These are phyloP conservation scores for Madurella fahalii DNA, from an alignment of 2,329 filamentous ascomycete genomes.

Conservation along the genomic window DNA sequence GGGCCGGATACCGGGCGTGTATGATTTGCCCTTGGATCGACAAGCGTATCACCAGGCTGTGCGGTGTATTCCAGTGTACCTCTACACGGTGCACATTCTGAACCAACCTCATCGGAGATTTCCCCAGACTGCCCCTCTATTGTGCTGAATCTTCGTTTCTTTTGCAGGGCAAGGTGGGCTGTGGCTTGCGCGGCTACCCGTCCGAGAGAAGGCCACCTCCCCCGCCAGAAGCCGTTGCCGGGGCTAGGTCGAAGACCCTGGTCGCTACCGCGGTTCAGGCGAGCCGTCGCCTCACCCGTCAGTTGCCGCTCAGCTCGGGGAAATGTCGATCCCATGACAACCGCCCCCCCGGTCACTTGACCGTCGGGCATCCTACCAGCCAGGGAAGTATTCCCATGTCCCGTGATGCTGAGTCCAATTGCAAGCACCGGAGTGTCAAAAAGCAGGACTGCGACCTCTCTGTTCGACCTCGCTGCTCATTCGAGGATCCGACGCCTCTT, in stretches of 20 bases:
- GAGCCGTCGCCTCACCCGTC: neutral
- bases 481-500: slow-evolving; percentile 2
- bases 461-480: slow-evolving; percentile 1
- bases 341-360: slow-evolving; percentile 14
- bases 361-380: neutral
- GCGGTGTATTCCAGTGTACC: too few relatives aligned
- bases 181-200: neutral
- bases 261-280: too few relatives aligned
- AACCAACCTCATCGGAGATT: neutral
- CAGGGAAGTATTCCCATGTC: neutral
- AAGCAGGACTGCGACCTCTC: slow-evolving; percentile 9
- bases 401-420: slow-evolving; percentile 14
- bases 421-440: slow-evolving; percentile 10
- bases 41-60: too few relatives aligned
- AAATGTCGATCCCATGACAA: slow-evolving; percentile 11
- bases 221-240: neutral
- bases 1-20: too few relatives aligned
- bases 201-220: neutral
- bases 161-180: neutral
- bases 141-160: neutral
- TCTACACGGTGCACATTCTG: too few relatives aligned
- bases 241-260: too few relatives aligned
- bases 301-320: slow-evolving; percentile 12
- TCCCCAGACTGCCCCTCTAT: neutral
- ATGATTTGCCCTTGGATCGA: too few relatives aligned